phyloP scores from a whole-genome alignment of 352 stramenopile species.

The Globisporangium paddicum region DNA sequence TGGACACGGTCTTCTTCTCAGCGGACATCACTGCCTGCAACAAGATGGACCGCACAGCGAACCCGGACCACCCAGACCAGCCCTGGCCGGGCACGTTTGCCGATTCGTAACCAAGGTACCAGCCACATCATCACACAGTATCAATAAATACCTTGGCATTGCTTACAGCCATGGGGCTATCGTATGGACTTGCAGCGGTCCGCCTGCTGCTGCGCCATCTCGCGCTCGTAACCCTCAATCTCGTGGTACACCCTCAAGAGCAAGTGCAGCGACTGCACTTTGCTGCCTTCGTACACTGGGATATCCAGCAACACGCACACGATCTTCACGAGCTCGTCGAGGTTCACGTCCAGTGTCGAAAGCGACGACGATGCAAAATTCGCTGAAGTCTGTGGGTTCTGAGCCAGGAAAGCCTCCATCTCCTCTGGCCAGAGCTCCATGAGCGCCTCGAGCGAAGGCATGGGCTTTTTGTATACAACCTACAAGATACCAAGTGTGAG shows the following conservation, averaged over 20 bases:
- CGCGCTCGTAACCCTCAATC: conserved; percentile 55
- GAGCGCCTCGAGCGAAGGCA: conserved; percentile 81
- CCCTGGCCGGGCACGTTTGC: conserved; percentile 78
- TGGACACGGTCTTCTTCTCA: conserved; percentile 71
- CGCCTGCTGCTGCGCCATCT: conserved; percentile 20
- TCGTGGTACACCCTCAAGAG: conserved; percentile 90
- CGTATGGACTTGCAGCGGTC: conserved; percentile 3
- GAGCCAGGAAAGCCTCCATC: conserved; percentile 64
- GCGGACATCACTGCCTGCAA: conserved; percentile 65
- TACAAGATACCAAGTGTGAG: conserved; percentile 3
- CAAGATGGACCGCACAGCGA: conserved; percentile 61
- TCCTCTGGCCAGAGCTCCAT: conserved; percentile 91
- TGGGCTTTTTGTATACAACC: conserved; percentile 84
- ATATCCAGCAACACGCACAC: conserved; percentile 92
- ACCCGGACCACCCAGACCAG: conserved; percentile 59
- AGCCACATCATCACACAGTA: too few relatives aligned
- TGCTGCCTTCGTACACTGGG: conserved; percentile 75
- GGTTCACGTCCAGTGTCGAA: conserved; percentile 69
- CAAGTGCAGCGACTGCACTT: conserved; percentile 88
- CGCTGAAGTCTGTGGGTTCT: conserved; percentile 7
- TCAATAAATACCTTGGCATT: conserved; percentile 14
- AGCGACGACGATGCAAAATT: conserved; percentile 18
- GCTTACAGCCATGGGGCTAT: conserved; percentile 7
- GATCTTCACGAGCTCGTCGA: conserved; percentile 82
- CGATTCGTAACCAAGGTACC: conserved; percentile 24